phyloP scores from a whole-genome alignment of 805 yeast species.

The Brettanomyces naardenensis region DNA sequence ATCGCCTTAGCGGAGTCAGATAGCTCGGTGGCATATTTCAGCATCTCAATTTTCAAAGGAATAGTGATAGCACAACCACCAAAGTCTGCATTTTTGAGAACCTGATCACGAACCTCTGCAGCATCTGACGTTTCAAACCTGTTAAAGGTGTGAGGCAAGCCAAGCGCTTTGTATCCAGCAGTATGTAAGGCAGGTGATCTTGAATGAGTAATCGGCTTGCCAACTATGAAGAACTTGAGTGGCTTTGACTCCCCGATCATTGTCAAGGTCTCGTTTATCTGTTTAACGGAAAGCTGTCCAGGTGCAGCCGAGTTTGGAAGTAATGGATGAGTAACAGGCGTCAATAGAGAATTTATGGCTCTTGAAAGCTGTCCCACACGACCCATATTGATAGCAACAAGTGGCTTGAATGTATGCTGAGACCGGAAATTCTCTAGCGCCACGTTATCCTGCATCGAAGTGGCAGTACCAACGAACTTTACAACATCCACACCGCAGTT shows the following conservation, averaged over 20 bases:
- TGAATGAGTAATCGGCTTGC: slow-evolving; percentile 78
- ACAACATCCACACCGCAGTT: slow-evolving; percentile 62
- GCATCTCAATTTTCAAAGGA: slow-evolving; percentile 81
- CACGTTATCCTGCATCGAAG: slow-evolving; percentile 56
- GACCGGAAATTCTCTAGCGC: slow-evolving; percentile 62
- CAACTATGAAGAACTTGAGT: slow-evolving; percentile 65
- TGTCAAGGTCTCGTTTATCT: slow-evolving; percentile 50
- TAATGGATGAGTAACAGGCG: slow-evolving; percentile 76
- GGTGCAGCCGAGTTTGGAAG: slow-evolving; percentile 71
- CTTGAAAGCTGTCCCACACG: slow-evolving; percentile 69
- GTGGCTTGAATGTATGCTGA: slow-evolving; percentile 46
- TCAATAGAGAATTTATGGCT: slow-evolving; percentile 63
- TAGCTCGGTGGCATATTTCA: slow-evolving; percentile 54
- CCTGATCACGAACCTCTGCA: slow-evolving; percentile 40
- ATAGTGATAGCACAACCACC: slow-evolving; percentile 97
- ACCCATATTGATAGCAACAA: slow-evolving; percentile 82
- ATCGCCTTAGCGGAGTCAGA: slow-evolving; percentile 73
- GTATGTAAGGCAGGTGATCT: slow-evolving; percentile 85
- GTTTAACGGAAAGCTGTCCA: slow-evolving; percentile 62
- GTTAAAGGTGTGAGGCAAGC: slow-evolving; percentile 67
- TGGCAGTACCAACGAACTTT: slow-evolving; percentile 79
- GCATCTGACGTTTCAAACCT: slow-evolving; percentile 64
- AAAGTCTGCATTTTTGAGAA: slow-evolving; percentile 44
- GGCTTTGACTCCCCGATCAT: slow-evolving; percentile 55
- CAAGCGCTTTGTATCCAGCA: slow-evolving; percentile 65